Conservation (phyloP, 2,329 filamentous ascomycete species). For the Alternaria longipes region DNA sequence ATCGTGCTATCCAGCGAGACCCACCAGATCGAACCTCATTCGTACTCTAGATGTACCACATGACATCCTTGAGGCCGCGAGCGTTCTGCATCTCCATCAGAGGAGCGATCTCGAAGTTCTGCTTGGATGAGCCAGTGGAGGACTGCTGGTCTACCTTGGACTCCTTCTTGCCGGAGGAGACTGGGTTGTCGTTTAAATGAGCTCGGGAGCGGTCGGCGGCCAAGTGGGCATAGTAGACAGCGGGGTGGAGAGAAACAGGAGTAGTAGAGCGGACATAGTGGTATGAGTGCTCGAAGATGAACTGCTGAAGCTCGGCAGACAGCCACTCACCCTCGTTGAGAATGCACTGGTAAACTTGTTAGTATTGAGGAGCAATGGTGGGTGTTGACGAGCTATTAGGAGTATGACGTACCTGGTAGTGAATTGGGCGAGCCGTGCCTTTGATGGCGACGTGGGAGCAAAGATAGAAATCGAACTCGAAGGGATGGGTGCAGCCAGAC, state of each 20-base stretch:
- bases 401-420: slow-evolving; percentile 64
- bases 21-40: neutral
- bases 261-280: slow-evolving; percentile 93
- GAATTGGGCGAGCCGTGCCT: slow-evolving; percentile 89
- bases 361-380: too few species aligned
- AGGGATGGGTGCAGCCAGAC: slow-evolving; percentile 86
- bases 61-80: slow-evolving; percentile 52
- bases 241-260: slow-evolving; percentile 85
- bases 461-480: slow-evolving; percentile 87
- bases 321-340: slow-evolving; percentile 77
- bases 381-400: too few species aligned
- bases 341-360: slow-evolving; percentile 68
- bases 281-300: slow-evolving; percentile 96
- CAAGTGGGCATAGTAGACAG: slow-evolving; percentile 95
- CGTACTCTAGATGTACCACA: slow-evolving; percentile 60
- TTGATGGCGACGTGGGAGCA: slow-evolving; percentile 83
- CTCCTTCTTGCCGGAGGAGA: slow-evolving; percentile 53
- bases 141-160: slow-evolving; percentile 39
- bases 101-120: slow-evolving; percentile 48
- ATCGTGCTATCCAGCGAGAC: neutral
- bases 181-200: slow-evolving; percentile 67
- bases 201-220: slow-evolving; percentile 80
- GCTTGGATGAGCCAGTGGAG: slow-evolving; percentile 42
- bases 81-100: slow-evolving; percentile 54
- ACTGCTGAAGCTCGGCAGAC: slow-evolving; percentile 77